Evolutionary conservation across 2,329 filamentous ascomycete species (phyloP).

Genomic region (Sclerotinia spermophila): DNA sequence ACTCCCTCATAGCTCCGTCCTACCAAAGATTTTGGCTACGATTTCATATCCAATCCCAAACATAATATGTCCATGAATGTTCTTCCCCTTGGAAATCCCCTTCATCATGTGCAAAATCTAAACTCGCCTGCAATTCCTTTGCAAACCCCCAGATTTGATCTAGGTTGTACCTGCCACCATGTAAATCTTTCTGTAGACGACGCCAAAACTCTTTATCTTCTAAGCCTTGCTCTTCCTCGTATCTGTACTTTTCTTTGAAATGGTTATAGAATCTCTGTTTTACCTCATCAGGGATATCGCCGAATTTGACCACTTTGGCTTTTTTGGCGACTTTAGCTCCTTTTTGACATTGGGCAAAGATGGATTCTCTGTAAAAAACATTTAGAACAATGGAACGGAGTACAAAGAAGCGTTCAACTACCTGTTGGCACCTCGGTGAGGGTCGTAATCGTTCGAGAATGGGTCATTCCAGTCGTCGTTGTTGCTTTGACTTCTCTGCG

Average conservation of each 20-base stretch:
- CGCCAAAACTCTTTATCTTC: constrained; percentile 5
- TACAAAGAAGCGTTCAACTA: constrained; percentile 12
- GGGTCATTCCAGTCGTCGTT: neutral
- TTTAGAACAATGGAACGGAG: constrained; percentile 7
- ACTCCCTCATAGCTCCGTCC: neutral
- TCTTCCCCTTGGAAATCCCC: neutral
- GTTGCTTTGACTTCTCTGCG: constrained; percentile 19
- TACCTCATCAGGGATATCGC: neutral
- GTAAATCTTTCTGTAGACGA: neutral
- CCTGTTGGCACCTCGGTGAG: constrained; percentile 5
- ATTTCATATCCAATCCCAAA: neutral
- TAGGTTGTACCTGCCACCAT: constrained; percentile 22
- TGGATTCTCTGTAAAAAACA: neutral
- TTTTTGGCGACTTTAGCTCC: neutral
- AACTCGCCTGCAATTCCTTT: constrained; percentile 29
- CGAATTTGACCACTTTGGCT: neutral
- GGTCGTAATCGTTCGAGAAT: neutral
- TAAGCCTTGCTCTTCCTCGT: neutral
- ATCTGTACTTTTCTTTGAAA: neutral
- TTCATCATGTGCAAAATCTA: constrained; percentile 21
- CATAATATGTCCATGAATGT: neutral
- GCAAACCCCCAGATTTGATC: constrained; percentile 34
- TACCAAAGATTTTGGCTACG: neutral
- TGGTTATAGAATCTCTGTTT: neutral
- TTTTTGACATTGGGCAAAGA: neutral